A percentile compares a stretch with the other conserved stretches of the same genome.
Conservation (phyloP, 805 yeast genomes). For the Hermanozyma aechmeae region DNA sequence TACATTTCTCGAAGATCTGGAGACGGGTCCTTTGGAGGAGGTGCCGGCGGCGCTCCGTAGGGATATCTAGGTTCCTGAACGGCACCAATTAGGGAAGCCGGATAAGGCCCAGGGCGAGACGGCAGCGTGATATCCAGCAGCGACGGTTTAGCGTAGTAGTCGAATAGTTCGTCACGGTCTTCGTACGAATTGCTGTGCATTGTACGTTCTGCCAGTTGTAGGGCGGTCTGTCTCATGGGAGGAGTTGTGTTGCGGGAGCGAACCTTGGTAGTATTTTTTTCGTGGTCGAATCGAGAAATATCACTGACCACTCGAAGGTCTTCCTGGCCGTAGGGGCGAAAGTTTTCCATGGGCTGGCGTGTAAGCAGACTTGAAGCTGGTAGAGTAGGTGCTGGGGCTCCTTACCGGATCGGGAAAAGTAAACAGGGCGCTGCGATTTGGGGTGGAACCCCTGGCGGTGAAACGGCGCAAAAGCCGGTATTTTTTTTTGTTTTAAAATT, state of each 20-base stretch:
- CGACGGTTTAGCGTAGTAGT: background rate
- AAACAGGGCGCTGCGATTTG: too few species aligned
- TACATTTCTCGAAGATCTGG: too few species aligned
- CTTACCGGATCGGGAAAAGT: too few species aligned
- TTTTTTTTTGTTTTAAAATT: too few species aligned
- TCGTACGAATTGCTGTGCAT: background rate
- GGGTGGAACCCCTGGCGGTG: too few species aligned
- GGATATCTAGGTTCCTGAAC: too few species aligned
- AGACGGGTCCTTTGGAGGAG: slow-evolving; percentile 6
- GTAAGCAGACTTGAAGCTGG: too few species aligned
- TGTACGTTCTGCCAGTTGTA: background rate
- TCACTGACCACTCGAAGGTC: slow-evolving; percentile 21
- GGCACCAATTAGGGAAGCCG: too few species aligned
- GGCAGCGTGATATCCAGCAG: background rate
- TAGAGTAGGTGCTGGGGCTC: too few species aligned
- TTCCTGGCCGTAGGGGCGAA: too few species aligned
- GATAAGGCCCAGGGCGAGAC: slow-evolving; percentile 1
- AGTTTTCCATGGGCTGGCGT: too few species aligned
- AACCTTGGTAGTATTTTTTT: slow-evolving; percentile 13
- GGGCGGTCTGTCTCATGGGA: background rate
- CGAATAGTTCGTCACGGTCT: background rate
- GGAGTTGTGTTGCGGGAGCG: slow-evolving; percentile 26
- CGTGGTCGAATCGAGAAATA: slow-evolving; percentile 22
- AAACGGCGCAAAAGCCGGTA: too few species aligned
- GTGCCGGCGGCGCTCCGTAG: slow-evolving; percentile 6